Percentiles rank a stretch among this genome's conserved stretches.
phyloP scores from a whole-genome alignment of 2,329 filamentous ascomycete genomes.

The Orbilia javanica region DNA sequence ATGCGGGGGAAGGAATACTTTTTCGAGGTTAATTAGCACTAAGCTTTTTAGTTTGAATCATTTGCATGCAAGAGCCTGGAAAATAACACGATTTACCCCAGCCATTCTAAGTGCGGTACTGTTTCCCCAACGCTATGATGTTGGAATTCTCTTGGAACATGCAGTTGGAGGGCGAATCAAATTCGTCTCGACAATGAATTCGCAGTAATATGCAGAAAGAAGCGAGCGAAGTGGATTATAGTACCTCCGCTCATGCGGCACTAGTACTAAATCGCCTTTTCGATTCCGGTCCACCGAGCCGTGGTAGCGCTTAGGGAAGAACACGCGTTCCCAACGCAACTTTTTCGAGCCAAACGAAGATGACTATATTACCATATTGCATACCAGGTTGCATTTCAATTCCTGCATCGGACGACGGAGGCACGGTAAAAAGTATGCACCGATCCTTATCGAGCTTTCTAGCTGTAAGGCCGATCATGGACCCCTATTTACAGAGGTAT shows the following conservation, averaged over 20 bases:
- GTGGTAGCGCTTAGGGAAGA: conserved; percentile 31
- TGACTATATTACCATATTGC: conserved; percentile 17
- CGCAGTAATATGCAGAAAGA: conserved; percentile 7
- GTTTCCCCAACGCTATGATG: conserved; percentile 21
- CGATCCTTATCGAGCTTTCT: conserved; percentile 10
- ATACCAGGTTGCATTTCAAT: conserved; percentile 25
- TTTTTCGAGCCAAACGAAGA: conserved; percentile 20
- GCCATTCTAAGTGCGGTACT: conserved; percentile 6
- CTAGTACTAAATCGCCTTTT: conserved; percentile 27
- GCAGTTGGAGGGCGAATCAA: conserved; percentile 6
- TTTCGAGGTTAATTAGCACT: neutral
- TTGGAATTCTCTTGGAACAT: conserved; percentile 7
- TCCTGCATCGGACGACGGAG: conserved; percentile 21
- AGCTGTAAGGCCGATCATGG: neutral
- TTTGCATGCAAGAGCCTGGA: neutral
- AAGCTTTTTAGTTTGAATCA: conserved; percentile 23
- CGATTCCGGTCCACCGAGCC: conserved; percentile 53
- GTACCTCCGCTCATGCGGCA: conserved; percentile 51
- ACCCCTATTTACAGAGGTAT: neutral
- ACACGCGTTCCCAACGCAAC: conserved; percentile 41
- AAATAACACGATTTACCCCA: conserved; percentile 22
- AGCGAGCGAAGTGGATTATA: conserved; percentile 34
- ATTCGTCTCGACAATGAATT: conserved; percentile 9
- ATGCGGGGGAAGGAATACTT: conserved; percentile 34
- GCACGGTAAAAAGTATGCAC: conserved; percentile 9